Conservation (phyloP, 2,329 filamentous ascomycete genomes). For the Microthyrium microscopicum region DNA sequence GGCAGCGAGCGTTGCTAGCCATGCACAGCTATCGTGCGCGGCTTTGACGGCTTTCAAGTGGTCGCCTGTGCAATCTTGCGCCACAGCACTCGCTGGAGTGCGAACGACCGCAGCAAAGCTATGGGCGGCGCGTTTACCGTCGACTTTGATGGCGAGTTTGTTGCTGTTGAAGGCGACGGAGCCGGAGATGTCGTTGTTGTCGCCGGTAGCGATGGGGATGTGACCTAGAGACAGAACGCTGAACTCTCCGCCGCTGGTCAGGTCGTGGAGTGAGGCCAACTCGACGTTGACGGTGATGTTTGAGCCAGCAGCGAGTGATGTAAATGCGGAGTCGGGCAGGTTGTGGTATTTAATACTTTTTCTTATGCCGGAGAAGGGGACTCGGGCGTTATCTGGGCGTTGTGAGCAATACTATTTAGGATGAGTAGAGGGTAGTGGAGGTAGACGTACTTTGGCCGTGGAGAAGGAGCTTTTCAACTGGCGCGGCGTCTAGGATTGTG, state of each 20-base stretch:
- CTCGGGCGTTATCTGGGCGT: too few species aligned
- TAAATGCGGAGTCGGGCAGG: constrained; percentile 33
- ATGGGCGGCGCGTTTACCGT: constrained; percentile 37
- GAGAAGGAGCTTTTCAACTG: constrained; percentile 33
- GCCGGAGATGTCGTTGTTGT: background rate
- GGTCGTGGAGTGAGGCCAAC: constrained; percentile 38
- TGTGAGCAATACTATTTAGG: background rate
- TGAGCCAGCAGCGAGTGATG: constrained; percentile 28
- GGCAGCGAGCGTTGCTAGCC: constrained; percentile 36
- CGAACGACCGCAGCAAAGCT: background rate
- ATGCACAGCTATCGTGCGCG: constrained; percentile 38
- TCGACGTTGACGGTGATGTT: constrained; percentile 38
- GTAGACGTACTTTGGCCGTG: background rate
- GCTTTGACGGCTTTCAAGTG: constrained; percentile 28
- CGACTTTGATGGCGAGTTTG: constrained; percentile 37
- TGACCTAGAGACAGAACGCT: constrained; percentile 39
- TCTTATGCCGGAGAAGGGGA: constrained; percentile 35
- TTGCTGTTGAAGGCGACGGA: constrained; percentile 42
- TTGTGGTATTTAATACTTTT: constrained; percentile 29
- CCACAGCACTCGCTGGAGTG: too few species aligned
- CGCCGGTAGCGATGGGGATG: constrained; percentile 36
- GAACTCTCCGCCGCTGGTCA: constrained; percentile 35
- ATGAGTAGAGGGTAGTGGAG: background rate
- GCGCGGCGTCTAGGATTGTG: constrained; percentile 30
- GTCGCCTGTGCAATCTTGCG: constrained; percentile 37